Evolutionary conservation across 495 filamentous ascomycete species (phyloP).

Genomic region (Podospora australis): DNA sequence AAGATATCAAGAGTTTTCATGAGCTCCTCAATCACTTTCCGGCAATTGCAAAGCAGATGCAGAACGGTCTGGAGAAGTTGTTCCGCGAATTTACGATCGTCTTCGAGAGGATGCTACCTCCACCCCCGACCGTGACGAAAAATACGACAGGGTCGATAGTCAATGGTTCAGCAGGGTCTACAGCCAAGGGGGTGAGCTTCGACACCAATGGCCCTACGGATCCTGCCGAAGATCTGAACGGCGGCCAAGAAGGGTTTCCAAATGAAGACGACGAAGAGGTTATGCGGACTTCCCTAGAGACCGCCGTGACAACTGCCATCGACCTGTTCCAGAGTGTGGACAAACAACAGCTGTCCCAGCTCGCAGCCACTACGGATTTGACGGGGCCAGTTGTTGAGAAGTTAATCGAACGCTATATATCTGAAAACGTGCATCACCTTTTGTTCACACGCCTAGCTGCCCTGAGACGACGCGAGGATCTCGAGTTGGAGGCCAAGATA

Average conservation of each 20-base stretch:
- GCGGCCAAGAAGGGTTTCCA: conserved; percentile 28
- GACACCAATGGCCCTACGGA: conserved; percentile 33
- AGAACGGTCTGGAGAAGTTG: conserved; percentile 79
- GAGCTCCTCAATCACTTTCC: conserved; percentile 90
- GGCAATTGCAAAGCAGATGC: conserved; percentile 96
- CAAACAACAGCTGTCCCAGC: conserved; percentile 85
- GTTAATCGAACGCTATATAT: conserved; percentile 90
- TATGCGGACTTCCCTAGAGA: conserved; percentile 81
- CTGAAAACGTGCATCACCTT: conserved; percentile 86
- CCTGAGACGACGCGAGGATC: conserved; percentile 72
- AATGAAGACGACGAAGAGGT: conserved; percentile 80
- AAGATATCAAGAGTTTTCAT: conserved; percentile 83
- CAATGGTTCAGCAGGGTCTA: conserved; percentile 43
- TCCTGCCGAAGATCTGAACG: conserved; percentile 17
- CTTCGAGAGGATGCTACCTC: conserved; percentile 76
- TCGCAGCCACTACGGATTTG: conserved; percentile 88
- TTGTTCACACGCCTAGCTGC: conserved; percentile 74
- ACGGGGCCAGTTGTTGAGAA: conserved; percentile 89
- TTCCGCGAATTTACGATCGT: conserved; percentile 84
- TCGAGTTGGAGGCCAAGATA: conserved; percentile 85
- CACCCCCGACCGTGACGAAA: conserved; percentile 57
- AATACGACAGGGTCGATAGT: conserved; percentile 48
- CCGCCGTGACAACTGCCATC: conserved; percentile 85
- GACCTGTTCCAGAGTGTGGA: conserved; percentile 94
- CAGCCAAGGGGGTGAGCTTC: conserved; percentile 44